Base-by-base conservation (phyloP, 2,329 filamentous ascomycete genomes). In the Sporothrix schenckii region DNA sequence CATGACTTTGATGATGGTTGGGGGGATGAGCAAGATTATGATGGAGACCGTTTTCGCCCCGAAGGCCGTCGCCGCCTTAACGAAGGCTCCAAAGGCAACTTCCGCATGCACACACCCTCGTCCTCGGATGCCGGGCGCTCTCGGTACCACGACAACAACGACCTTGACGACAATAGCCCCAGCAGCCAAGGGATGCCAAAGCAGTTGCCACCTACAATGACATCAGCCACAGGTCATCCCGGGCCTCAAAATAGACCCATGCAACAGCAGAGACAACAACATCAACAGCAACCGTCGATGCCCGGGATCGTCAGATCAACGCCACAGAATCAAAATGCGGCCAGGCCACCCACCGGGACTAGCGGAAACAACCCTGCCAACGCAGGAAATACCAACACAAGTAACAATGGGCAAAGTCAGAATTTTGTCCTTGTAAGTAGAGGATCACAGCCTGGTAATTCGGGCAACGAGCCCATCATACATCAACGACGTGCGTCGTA, bases 391-490 rank as follows among this genome's bases (percentile, higher is more conserved):
- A 47, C 27, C 39, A 54, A 53, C 50, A 19, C 50, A 6, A 9
- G 50, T 24, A n/a, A n/a, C 10, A 21, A 21, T 13, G 58, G 9
- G 7, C 19, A 39, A n/a, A 30, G 27, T 7, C 34, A 34, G 34
- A 63, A 63, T 21, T 50, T 34, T 50, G 61, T 66, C 44, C 24
- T 66, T 52, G 4, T 27, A 11, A 19, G 24, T 2, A 24, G 13
- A 3, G 47, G 24, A 21, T 24, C 61, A 13, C 9, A 16, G 14
- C 21, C 9, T 5, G 44, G 44, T 6, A n/a, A 14, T 6, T 6
- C 44, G 24, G 60, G 60, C 21, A 63, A 47, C 41, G 56, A 61
- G 34, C 61, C 61, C 61, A 50, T 66, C 24, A 66, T 66, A 16
- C 61, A 50, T 7, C 61, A 66, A 13, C 21, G 19, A 3, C 61